Percentiles rank a stretch among this genome's conserved stretches.
Evolutionary conservation across 2,329 filamentous ascomycete genomes (phyloP).

Genomic region (Penicillium janthinellum): DNA sequence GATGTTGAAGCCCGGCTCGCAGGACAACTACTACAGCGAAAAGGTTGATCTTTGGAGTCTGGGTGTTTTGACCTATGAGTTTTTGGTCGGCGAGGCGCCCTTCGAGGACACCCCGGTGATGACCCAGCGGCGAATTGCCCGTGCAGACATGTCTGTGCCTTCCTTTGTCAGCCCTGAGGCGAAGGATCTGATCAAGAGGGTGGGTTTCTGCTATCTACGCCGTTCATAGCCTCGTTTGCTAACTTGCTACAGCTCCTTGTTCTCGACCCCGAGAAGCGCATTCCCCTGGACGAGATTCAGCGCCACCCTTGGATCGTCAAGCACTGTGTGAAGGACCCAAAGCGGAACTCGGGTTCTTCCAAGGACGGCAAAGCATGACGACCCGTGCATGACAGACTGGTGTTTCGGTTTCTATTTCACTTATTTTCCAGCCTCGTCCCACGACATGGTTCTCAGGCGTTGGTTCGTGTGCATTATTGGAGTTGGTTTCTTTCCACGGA

Average conservation of each 20-base stretch:
- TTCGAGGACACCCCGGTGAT: constrained; percentile 95
- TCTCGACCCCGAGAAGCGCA: constrained; percentile 88
- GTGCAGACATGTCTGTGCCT: constrained; percentile 90
- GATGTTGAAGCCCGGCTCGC: constrained; percentile 83
- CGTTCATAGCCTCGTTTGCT: constrained; percentile 15
- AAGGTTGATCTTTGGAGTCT: constrained; percentile 97
- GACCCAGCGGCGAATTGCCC: constrained; percentile 86
- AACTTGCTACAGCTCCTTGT: constrained; percentile 68
- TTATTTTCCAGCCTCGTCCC: not conserved
- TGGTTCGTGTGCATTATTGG: constrained; percentile 19
- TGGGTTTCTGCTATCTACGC: constrained; percentile 39
- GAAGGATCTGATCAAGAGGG: constrained; percentile 86
- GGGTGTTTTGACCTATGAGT: constrained; percentile 94
- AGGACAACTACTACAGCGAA: constrained; percentile 88
- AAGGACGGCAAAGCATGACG: constrained; percentile 38
- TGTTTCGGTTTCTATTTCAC: constrained; percentile 24
- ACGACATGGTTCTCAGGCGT: constrained; percentile 18
- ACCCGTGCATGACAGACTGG: constrained; percentile 19
- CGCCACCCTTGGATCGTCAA: constrained; percentile 96
- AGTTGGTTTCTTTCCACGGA: constrained; percentile 14
- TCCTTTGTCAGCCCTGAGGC: constrained; percentile 89
- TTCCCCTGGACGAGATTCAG: constrained; percentile 85
- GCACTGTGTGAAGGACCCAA: constrained; percentile 69
- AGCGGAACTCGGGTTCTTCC: constrained; percentile 45
- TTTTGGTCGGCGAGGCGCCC: constrained; percentile 90